Evolutionary conservation across 2,329 filamentous ascomycete genomes (phyloP).

Genomic region (Diaporthe amygdali): DNA sequence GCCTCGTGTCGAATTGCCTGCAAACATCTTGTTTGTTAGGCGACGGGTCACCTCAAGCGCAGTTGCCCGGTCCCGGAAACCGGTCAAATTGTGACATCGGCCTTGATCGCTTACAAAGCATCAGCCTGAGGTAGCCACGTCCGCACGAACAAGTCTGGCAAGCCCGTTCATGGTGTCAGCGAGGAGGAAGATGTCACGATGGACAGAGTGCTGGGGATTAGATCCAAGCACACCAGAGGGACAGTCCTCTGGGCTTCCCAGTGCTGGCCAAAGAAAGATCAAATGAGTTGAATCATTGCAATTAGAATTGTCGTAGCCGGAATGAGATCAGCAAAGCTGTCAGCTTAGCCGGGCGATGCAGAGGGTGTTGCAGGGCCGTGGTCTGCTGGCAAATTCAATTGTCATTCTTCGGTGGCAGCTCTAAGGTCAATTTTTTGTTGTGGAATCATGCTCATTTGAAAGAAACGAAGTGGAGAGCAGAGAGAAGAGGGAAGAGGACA

Average conservation of each 20-base stretch:
- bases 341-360: not conserved
- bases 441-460: constrained; percentile 5
- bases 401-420: constrained; percentile 5
- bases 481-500: not conserved
- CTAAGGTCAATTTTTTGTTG: constrained; percentile 7
- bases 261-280: not conserved
- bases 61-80: not conserved
- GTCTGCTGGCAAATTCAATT: not conserved
- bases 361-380: not conserved
- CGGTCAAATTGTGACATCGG: not conserved
- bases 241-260: not conserved
- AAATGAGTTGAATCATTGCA: not conserved
- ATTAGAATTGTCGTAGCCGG: not conserved
- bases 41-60: not conserved
- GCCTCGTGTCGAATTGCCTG: not conserved
- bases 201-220: not conserved
- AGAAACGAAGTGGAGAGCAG: not conserved
- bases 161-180: not conserved
- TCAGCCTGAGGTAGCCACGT: not conserved
- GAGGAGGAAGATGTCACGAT: not conserved
- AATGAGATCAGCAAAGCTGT: not conserved
- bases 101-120: not conserved
- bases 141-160: not conserved
- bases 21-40: constrained; percentile 4
- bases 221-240: not conserved